Percentiles rank a stretch among this genome's conserved stretches.
These are phyloP conservation scores for Hyphopichia wangnamkhiaoensis DNA, from an alignment of 1,139 yeast species.

Conservation along the genomic window DNA sequence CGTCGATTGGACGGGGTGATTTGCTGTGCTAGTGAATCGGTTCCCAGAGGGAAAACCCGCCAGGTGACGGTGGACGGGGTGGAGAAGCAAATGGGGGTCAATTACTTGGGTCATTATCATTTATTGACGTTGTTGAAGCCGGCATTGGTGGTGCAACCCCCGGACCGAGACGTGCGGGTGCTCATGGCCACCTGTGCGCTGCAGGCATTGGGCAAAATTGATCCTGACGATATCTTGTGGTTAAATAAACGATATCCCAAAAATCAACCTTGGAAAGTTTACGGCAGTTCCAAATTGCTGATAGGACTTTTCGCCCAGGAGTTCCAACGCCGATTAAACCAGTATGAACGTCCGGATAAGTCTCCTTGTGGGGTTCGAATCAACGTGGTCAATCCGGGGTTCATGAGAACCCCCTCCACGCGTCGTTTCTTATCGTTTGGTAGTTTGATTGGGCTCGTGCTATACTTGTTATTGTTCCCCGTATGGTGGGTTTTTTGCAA, in stretches of 20 bases:
- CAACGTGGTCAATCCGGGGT: conserved; percentile 86
- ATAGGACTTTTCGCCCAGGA: conserved; percentile 74
- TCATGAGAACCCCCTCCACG: conserved; percentile 85
- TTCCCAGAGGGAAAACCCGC: conserved; percentile 66
- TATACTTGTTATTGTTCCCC: conserved; percentile 75
- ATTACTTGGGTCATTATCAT: conserved; percentile 80
- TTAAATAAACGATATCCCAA: conserved; percentile 59
- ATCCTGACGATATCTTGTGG: conserved; percentile 69
- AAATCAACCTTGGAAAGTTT: conserved; percentile 68
- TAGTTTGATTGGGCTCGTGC: conserved; percentile 62
- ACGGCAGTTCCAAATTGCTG: conserved; percentile 80
- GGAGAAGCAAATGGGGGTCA: conserved; percentile 80
- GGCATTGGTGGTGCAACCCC: conserved; percentile 81
- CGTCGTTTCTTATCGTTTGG: conserved; percentile 81
- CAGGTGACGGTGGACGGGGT: conserved; percentile 76
- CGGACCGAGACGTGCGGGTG: conserved; percentile 89
- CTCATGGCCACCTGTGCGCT: conserved; percentile 74
- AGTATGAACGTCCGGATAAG: conserved; percentile 62
- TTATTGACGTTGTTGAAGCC: conserved; percentile 78
- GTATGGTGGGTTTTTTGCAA: conserved; percentile 80
- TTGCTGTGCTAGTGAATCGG: conserved; percentile 82
- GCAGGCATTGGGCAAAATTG: conserved; percentile 70
- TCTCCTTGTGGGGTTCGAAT: conserved; percentile 70
- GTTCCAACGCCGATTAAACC: conserved; percentile 62
- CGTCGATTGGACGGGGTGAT: conserved; percentile 85